Evolutionary conservation across 345 rosid genomes (phyloP).

Genomic region (Camelina sativa): DNA sequence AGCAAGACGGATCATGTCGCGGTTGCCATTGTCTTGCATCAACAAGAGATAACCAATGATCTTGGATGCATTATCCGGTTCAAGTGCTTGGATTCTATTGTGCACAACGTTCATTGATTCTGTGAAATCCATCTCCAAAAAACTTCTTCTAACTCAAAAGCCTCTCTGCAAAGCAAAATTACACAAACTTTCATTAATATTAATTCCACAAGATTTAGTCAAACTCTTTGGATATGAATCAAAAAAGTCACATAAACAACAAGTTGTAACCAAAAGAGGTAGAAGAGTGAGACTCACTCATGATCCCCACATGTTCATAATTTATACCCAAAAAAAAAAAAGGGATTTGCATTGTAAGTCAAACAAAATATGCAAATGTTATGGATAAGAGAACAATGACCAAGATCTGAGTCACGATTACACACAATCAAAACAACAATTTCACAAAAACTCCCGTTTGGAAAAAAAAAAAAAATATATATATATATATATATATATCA

Average conservation of each 20-base stretch:
- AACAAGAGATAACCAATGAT: slow-evolving; percentile 79
- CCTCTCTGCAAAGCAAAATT: slow-evolving; percentile 38
- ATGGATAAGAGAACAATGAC: slow-evolving; percentile 21
- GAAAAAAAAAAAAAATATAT: neutral
- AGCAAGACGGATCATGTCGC: slow-evolving; percentile 88
- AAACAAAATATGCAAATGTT: slow-evolving; percentile 8
- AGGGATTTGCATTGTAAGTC: slow-evolving; percentile 18
- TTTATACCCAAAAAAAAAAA: neutral
- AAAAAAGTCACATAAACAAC: slow-evolving; percentile 18
- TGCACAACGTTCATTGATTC: slow-evolving; percentile 82
- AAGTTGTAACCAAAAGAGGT: slow-evolving; percentile 29
- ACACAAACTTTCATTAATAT: neutral
- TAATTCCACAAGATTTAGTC: slow-evolving; percentile 3
- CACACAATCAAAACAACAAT: slow-evolving; percentile 19
- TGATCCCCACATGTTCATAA: slow-evolving; percentile 31
- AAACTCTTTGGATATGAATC: slow-evolving; percentile 27
- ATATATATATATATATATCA: neutral
- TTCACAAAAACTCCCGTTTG: slow-evolving; percentile 5
- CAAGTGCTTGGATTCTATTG: slow-evolving; percentile 76
- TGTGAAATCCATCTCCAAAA: slow-evolving; percentile 68
- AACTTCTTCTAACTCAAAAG: slow-evolving; percentile 27
- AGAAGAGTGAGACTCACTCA: slow-evolving; percentile 37
- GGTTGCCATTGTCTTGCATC: slow-evolving; percentile 72
- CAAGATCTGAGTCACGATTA: slow-evolving; percentile 25
- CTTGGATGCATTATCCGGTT: slow-evolving; percentile 83